Evolutionary conservation across 2,329 filamentous ascomycete genomes (phyloP).

Genomic region (Septoria linicola): DNA sequence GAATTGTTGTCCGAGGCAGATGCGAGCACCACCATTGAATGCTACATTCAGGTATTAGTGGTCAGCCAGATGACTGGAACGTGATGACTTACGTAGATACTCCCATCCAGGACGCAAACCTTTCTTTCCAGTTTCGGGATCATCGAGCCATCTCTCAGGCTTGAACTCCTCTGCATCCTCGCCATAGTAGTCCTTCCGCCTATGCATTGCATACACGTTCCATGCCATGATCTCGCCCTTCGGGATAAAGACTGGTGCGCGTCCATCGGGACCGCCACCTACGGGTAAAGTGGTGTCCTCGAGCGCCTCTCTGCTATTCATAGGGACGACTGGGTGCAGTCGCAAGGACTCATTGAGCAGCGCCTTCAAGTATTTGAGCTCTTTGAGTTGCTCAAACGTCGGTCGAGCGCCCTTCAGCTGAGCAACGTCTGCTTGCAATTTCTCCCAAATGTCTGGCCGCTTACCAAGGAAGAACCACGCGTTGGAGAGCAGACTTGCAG

Average conservation of each 20-base stretch:
- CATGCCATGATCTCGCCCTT: conserved; percentile 68
- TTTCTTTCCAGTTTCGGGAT: conserved; percentile 32
- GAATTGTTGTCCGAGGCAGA: conserved; percentile 62
- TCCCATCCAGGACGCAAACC: conserved; percentile 39
- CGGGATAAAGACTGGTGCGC: conserved; percentile 62
- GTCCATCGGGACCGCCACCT: conserved; percentile 56
- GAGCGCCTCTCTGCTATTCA: conserved; percentile 72
- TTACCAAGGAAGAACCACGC: conserved; percentile 41
- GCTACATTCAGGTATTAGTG: conserved; percentile 31
- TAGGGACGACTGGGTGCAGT: conserved; percentile 74
- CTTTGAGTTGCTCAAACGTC: conserved; percentile 38
- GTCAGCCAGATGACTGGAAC: neutral
- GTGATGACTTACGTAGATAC: conserved; percentile 26
- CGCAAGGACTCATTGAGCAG: conserved; percentile 75
- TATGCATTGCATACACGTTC: conserved; percentile 70
- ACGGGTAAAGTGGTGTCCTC: conserved; percentile 71
- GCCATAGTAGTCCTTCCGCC: conserved; percentile 55
- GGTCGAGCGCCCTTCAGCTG: conserved; percentile 42
- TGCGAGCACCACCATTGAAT: conserved; percentile 41
- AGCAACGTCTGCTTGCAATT: conserved; percentile 35
- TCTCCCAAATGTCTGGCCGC: conserved; percentile 34
- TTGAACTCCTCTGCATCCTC: conserved; percentile 45
- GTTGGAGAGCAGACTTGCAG: conserved; percentile 52
- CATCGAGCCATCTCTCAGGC: conserved; percentile 42
- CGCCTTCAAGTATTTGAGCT: conserved; percentile 49